Conservation (phyloP, 306 rosid species). For the Cercis canadensis region DNA sequence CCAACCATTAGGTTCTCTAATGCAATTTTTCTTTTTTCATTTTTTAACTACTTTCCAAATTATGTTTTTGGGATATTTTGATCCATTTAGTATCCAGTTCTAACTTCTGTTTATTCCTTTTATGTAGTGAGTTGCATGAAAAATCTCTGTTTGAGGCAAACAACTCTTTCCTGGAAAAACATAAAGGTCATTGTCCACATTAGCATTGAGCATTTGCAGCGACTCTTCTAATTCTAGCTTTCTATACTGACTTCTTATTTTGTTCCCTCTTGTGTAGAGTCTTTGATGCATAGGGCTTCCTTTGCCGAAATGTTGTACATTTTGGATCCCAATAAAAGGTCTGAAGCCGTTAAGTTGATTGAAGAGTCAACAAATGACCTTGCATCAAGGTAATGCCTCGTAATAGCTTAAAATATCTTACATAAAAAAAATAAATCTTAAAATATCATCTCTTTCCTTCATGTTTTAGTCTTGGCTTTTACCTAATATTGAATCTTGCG, state of each 20-base stretch:
- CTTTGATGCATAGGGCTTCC: slow-evolving; percentile 92
- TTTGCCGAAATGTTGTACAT: slow-evolving; percentile 74
- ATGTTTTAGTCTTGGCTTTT: background rate
- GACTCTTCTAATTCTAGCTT: slow-evolving; percentile 20
- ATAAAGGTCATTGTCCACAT: slow-evolving; percentile 61
- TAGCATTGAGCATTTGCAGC: slow-evolving; percentile 14
- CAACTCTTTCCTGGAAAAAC: slow-evolving; percentile 71
- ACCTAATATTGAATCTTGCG: slow-evolving; percentile 19
- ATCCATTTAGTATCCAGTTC: slow-evolving; percentile 28
- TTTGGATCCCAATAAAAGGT: slow-evolving; percentile 70
- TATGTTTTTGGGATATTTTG: slow-evolving; percentile 10
- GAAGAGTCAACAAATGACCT: slow-evolving; percentile 72
- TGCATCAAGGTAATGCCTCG: slow-evolving; percentile 59
- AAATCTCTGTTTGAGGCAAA: slow-evolving; percentile 83
- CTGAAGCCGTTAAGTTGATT: slow-evolving; percentile 75
- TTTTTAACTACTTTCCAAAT: background rate
- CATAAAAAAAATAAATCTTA: background rate
- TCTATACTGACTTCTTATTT: slow-evolving; percentile 7
- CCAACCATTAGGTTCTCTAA: slow-evolving; percentile 71
- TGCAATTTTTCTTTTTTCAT: slow-evolving; percentile 7
- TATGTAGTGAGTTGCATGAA: slow-evolving; percentile 74
- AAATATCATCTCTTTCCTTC: slow-evolving; percentile 21
- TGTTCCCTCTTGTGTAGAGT: slow-evolving; percentile 60
- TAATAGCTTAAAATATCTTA: too few relatives aligned
- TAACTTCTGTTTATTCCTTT: slow-evolving; percentile 37